Evolutionary conservation across 1,284 basidiomycete genomes (phyloP).

Genomic region (Ceratobasidium sp.): DNA sequence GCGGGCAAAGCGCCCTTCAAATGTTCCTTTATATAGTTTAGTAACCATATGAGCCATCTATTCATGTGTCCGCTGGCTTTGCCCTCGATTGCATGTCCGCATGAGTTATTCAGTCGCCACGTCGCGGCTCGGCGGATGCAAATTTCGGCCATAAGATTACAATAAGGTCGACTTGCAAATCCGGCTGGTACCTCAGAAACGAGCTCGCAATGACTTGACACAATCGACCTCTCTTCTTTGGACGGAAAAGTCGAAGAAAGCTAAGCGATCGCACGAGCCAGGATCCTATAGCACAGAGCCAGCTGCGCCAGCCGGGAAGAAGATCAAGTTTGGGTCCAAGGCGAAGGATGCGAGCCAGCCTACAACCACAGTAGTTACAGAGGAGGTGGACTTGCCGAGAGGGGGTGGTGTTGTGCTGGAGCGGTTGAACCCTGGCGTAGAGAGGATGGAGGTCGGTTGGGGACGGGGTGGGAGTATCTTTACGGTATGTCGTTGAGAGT

Average conservation of each 20-base stretch:
- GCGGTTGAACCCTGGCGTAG: conserved; percentile 12
- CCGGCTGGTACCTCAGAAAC: conserved; percentile 37
- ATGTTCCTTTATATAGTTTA: no score
- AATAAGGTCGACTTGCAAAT: conserved; percentile 10
- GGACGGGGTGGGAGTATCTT: neutral
- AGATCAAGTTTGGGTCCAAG: conserved; percentile 35
- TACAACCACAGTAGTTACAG: conserved; percentile 52
- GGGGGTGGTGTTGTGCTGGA: conserved; percentile 70
- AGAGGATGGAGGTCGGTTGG: conserved; percentile 41
- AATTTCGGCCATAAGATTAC: conserved; percentile 26
- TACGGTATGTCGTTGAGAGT: conserved; percentile 1
- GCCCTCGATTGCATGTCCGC: no score
- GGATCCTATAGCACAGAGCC: conserved; percentile 28
- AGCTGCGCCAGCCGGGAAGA: conserved; percentile 38
- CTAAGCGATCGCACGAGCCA: conserved; percentile 35
- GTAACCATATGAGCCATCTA: no score
- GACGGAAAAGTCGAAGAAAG: conserved; percentile 31
- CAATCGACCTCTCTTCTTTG: conserved; percentile 9
- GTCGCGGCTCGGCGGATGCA: conserved; percentile 2
- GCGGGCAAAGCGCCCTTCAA: no score
- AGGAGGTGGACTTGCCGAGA: conserved; percentile 95
- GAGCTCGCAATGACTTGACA: conserved; percentile 15
- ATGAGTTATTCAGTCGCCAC: no score
- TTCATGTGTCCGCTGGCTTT: no score
- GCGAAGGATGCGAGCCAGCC: conserved; percentile 12